Percentiles rank a stretch among this genome's conserved stretches.
phyloP scores from a whole-genome alignment of 768 basidiomycete genomes.

The Boletellus ananiceps region DNA sequence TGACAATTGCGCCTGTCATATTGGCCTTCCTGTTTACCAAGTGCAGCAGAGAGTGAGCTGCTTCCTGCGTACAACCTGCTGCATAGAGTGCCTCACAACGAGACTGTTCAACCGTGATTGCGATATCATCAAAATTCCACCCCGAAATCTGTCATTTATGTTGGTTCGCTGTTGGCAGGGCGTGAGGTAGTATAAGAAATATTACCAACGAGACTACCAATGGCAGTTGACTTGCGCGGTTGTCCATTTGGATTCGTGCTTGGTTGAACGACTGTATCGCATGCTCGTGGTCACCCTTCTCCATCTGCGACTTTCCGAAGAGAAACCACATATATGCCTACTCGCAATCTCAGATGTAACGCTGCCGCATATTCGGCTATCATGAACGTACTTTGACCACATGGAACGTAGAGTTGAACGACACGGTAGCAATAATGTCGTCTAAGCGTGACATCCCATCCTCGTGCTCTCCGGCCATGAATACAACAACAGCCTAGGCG shows the following conservation, averaged over 20 bases:
- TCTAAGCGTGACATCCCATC: constrained; percentile 5
- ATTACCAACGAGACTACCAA: not conserved
- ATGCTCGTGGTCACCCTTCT: not conserved
- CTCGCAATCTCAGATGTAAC: not conserved
- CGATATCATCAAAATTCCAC: constrained; percentile 5
- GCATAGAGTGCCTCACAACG: constrained; percentile 3
- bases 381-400: no score
- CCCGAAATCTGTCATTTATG: constrained; percentile 3
- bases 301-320: not conserved
- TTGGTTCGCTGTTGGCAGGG: no score
- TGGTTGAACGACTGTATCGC: not conserved
- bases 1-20: no score
- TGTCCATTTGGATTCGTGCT: not conserved
- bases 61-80: no score
- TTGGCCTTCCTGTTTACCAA: no score
- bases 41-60: no score
- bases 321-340: not conserved
- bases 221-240: not conserved
- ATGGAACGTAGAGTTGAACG: not conserved
- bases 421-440: not conserved
- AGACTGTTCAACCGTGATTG: not conserved
- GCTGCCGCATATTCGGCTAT: not conserved
- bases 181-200: no score
- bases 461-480: constrained; percentile 2
- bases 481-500: not conserved